Evolutionary conservation across 176 grass and related monocot species (phyloP).

Genomic region (Carex myosuroides): DNA sequence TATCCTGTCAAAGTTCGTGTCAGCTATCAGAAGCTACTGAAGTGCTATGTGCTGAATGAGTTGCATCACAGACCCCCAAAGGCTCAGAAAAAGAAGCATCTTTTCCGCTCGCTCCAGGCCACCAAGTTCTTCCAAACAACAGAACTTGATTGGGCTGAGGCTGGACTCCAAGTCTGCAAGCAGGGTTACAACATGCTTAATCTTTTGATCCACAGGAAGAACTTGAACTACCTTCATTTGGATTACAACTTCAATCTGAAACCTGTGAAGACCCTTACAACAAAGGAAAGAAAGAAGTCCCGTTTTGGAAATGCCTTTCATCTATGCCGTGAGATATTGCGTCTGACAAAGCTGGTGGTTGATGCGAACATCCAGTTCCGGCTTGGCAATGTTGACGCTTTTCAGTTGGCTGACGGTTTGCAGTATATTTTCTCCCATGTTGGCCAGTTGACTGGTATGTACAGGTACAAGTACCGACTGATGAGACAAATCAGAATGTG

Average conservation of each 20-base stretch:
- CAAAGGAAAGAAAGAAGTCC: slow-evolving; percentile 97
- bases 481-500: slow-evolving; percentile 99
- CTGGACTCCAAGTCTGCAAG: slow-evolving; percentile 94
- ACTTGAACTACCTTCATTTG: slow-evolving; percentile 95
- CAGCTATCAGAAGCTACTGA: slow-evolving; percentile 94
- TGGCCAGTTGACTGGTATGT: slow-evolving; percentile 98
- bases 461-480: slow-evolving; percentile 90
- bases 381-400: slow-evolving; percentile 92
- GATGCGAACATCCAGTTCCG: slow-evolving; percentile 99
- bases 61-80: slow-evolving; percentile 88
- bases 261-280: slow-evolving; percentile 96
- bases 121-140: slow-evolving; percentile 99
- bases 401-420: slow-evolving; percentile 93
- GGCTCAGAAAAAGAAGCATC: slow-evolving; percentile 95
- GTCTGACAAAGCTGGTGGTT: slow-evolving; percentile 91
- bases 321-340: slow-evolving; percentile 91
- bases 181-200: slow-evolving; percentile 99
- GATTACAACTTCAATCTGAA: slow-evolving; percentile 99
- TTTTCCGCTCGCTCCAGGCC: slow-evolving; percentile 87
- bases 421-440: slow-evolving; percentile 99
- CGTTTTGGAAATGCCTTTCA: slow-evolving; percentile 99
- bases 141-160: slow-evolving; percentile 97
- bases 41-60: slow-evolving; percentile 95
- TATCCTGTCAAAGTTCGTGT: slow-evolving; percentile 98
- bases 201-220: slow-evolving; percentile 96